A percentile compares a stretch with the other conserved stretches of the same genome.
Conservation (phyloP, 306 rosid genomes). For the Castanea mollissima region DNA sequence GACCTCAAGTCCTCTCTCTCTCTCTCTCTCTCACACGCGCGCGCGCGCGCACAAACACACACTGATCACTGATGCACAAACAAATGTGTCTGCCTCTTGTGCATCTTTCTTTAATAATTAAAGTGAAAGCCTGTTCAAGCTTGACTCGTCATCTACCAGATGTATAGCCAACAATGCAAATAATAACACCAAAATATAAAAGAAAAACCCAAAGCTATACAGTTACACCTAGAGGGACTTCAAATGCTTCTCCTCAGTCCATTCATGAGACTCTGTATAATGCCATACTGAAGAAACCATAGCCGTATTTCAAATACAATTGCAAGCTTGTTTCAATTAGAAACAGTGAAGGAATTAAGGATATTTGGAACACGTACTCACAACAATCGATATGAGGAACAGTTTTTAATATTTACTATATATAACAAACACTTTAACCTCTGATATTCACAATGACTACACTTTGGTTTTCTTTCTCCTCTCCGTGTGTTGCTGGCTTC, state of each 20-base stretch:
- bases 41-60: rapidly evolving
- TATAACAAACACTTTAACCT: constrained; percentile 38
- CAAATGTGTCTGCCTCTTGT: background rate
- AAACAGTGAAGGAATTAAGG: constrained; percentile 1
- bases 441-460: constrained; percentile 52
- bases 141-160: background rate
- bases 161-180: background rate
- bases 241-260: background rate
- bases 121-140: background rate
- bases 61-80: background rate
- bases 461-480: constrained; percentile 24
- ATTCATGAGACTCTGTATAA: background rate
- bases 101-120: background rate
- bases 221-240: background rate
- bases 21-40: no score
- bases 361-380: constrained; percentile 25
- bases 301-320: constrained; percentile 25
- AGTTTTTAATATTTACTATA: constrained; percentile 36
- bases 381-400: constrained; percentile 37
- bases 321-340: constrained; percentile 17
- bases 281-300: constrained; percentile 25
- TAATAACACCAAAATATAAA: background rate
- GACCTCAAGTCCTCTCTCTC: no score
- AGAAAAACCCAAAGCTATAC: background rate
- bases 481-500: constrained; percentile 41